Evolutionary conservation across 2,329 filamentous ascomycete species (phyloP).

Genomic region (Xylaria hypoxylon): DNA sequence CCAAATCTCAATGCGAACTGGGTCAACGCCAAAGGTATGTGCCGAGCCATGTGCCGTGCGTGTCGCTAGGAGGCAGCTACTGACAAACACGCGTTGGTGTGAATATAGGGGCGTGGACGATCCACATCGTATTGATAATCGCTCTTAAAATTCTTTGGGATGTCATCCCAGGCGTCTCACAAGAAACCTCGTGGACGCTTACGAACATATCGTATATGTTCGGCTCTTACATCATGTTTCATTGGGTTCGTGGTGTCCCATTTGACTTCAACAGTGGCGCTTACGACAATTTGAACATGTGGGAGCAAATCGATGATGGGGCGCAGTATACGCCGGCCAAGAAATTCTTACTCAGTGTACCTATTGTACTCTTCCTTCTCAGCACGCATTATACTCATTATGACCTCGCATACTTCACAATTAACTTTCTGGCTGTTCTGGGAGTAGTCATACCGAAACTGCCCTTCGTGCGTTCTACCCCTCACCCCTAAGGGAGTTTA

Average conservation of each 20-base stretch:
- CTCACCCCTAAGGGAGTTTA: background rate
- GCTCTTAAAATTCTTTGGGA: constrained; percentile 96
- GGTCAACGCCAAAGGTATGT: constrained; percentile 97
- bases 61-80: constrained; percentile 11
- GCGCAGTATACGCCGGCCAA: constrained; percentile 99
- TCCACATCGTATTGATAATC: constrained; percentile 93
- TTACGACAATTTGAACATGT: constrained; percentile 99
- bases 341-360: constrained; percentile 95
- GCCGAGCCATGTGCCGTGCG: constrained; percentile 7
- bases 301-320: constrained; percentile 99
- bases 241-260: constrained; percentile 96
- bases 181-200: constrained; percentile 98
- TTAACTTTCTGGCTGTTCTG: constrained; percentile 94
- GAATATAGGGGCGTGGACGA: constrained; percentile 88
- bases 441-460: constrained; percentile 96
- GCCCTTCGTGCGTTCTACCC: constrained; percentile 78
- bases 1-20: constrained; percentile 98
- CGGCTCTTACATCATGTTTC: constrained; percentile 99
- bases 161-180: constrained; percentile 93
- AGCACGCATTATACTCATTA: constrained; percentile 99
- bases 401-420: constrained; percentile 94
- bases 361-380: constrained; percentile 91
- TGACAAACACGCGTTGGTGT: constrained; percentile 38
- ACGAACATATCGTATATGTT: constrained; percentile 99
- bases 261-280: constrained; percentile 99